Percentiles rank a stretch among this genome's conserved stretches.
These are phyloP conservation scores for Fusarium xyrophilum DNA, from an alignment of 2,329 filamentous ascomycete species.

Conservation along the genomic window DNA sequence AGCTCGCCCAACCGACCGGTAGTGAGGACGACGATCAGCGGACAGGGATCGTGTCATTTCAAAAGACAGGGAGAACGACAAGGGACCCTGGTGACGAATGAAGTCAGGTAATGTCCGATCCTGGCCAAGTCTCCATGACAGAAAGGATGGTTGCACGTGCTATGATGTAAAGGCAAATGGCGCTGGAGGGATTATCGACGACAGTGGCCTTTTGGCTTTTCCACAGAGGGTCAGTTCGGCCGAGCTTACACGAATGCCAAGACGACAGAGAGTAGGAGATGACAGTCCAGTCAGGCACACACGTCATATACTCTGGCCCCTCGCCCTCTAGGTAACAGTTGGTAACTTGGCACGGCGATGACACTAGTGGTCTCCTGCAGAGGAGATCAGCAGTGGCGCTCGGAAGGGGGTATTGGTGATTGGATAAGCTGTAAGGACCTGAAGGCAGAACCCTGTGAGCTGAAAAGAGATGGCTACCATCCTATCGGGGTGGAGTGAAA, in stretches of 20 bases:
- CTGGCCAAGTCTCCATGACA: not conserved
- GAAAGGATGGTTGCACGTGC: not conserved
- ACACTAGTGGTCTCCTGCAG: conserved; percentile 25
- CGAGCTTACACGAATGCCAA: conserved; percentile 3
- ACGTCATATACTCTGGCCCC: not conserved
- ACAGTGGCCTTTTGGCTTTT: conserved; percentile 1
- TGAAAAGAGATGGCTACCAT: conserved; percentile 10
- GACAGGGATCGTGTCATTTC: conserved; percentile 15
- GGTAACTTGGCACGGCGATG: conserved; percentile 18
- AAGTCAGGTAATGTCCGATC: conserved; percentile 13
- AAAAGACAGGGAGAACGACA: conserved; percentile 1
- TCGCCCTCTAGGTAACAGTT: not conserved
- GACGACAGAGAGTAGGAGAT: not conserved
- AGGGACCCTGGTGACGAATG: conserved; percentile 8
- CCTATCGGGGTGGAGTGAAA: not conserved
- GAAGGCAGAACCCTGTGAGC: conserved; percentile 3
- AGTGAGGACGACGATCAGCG: conserved; percentile 23
- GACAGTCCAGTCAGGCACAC: conserved; percentile 9
- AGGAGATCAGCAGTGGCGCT: conserved; percentile 33
- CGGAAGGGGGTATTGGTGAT: conserved; percentile 3
- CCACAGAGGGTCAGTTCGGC: not conserved
- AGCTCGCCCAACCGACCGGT: conserved; percentile 17
- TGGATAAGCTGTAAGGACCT: not conserved
- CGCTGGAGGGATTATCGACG: not conserved
- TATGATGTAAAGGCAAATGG: not conserved